Evolutionary conservation across 345 rosid species (phyloP).

Genomic region (Hibiscus trionum): DNA sequence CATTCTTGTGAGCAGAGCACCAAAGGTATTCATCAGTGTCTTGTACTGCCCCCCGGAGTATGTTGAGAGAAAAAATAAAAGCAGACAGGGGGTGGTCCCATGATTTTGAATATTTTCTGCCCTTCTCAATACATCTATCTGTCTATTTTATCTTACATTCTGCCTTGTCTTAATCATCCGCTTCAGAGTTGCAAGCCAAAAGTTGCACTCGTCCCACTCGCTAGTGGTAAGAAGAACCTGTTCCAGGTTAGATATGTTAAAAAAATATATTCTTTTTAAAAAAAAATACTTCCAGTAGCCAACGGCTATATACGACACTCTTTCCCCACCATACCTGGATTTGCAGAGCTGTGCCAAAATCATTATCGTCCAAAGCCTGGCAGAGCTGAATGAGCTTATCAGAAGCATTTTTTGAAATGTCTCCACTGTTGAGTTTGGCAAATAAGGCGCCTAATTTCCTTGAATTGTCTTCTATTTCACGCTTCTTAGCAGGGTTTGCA

Average conservation of each 20-base stretch:
- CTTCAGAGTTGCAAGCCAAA: constrained; percentile 87
- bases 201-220: constrained; percentile 99
- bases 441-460: constrained; percentile 86
- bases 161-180: constrained; percentile 93
- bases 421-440: constrained; percentile 83
- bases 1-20: constrained; percentile 19
- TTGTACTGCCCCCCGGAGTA: not conserved
- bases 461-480: constrained; percentile 96
- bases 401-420: constrained; percentile 79
- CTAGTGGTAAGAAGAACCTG: constrained; percentile 90
- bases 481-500: constrained; percentile 82
- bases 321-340: constrained; percentile 56
- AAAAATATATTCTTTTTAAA: not conserved
- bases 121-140: not conserved
- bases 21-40: constrained; percentile 1
- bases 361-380: constrained; percentile 76
- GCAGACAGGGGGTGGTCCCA: not conserved
- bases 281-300: not conserved
- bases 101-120: not conserved
- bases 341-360: constrained; percentile 73
- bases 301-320: not conserved
- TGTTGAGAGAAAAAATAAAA: constrained; percentile 2
- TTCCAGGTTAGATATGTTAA: not conserved
- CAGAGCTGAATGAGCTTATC: constrained; percentile 87
- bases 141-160: constrained; percentile 43